Evolutionary conservation across 192 early-diverging fungal species (phyloP), one percentile per base, ranked within the genome.

Genomic region (Umbelopsis isabellina): DNA sequence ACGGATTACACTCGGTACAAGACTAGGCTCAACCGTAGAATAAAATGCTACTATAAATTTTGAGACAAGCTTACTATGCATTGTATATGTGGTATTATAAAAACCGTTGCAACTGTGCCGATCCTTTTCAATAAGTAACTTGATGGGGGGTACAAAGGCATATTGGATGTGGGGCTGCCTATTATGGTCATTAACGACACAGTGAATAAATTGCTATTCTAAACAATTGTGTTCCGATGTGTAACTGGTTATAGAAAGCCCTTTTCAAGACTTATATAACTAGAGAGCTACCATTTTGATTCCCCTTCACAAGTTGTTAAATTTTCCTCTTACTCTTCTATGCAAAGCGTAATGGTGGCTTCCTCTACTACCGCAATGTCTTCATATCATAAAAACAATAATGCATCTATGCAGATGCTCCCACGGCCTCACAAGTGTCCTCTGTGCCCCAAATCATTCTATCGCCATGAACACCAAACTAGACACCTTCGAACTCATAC

Each of bases 401-500:
- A 30, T 35, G 55, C 30, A 2, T 61, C 55, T 33, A 7, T 61
- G 27, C 55, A 61, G 33, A 61, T 61, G 55, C 55, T 73, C 12
- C 84, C 79, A 27, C 86, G 89, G 35, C 87, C 88, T 11, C 83
- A 83, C 71, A 73, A 78, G 66, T 85, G 80, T 67, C 77, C 84
- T 45, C 80, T 82, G 74, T 93, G 90, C 72, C 81, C 80, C 37
- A 86, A 87, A 27, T 78, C 84, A 65, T 96, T 96, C 74, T 87
- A 89, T 58, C 90, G 94, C 8, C 81, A 89, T 15, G 92, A 95
- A 74, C 93, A 96, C 70, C 86, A 95, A 67, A 87, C 86, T 65
- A 91, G 93, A 64, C 93, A 97, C 71, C 82, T 90, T 67, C 88
- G 93, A 66, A 92, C 92, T 9, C 95, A 97, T 75, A 94, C 93